Percentiles rank a stretch among this genome's conserved stretches.
Conservation (phyloP, 768 basidiomycete species). For the Rhodotorula babjevae region DNA sequence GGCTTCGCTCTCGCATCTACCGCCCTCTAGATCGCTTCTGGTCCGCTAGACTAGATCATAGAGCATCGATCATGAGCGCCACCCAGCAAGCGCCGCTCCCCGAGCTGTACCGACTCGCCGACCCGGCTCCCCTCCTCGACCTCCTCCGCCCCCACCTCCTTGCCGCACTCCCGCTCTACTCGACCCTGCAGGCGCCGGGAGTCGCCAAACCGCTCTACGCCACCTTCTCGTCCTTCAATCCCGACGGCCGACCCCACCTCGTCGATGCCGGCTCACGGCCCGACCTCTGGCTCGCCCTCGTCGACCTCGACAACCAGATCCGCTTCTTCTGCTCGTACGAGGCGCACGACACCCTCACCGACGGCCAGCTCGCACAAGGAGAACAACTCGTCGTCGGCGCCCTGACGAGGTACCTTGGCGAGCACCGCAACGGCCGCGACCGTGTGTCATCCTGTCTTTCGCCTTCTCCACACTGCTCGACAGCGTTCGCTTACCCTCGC, state of each 20-base stretch:
- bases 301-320: constrained; percentile 19
- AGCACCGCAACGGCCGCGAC: neutral
- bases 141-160: constrained; percentile 5
- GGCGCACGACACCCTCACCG: neutral
- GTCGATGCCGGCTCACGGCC: neutral
- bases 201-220: neutral
- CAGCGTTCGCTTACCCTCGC: neutral
- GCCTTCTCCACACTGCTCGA: too few relatives aligned
- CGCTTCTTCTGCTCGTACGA: constrained; percentile 24
- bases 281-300: constrained; percentile 5
- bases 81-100: neutral
- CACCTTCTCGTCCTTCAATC: neutral
- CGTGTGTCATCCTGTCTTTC: neutral
- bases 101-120: neutral
- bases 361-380: neutral
- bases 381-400: neutral
- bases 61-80: neutral
- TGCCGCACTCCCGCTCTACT: constrained; percentile 9
- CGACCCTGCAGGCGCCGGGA: constrained; percentile 8
- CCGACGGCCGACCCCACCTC: rapidly evolving
- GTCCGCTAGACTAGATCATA: neutral
- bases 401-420: neutral
- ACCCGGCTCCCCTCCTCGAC: neutral
- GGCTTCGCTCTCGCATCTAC: neutral
- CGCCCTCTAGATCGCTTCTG: neutral